Conservation (phyloP, 2,329 filamentous ascomycete genomes). For the Pseudogymnoascus sp. region DNA sequence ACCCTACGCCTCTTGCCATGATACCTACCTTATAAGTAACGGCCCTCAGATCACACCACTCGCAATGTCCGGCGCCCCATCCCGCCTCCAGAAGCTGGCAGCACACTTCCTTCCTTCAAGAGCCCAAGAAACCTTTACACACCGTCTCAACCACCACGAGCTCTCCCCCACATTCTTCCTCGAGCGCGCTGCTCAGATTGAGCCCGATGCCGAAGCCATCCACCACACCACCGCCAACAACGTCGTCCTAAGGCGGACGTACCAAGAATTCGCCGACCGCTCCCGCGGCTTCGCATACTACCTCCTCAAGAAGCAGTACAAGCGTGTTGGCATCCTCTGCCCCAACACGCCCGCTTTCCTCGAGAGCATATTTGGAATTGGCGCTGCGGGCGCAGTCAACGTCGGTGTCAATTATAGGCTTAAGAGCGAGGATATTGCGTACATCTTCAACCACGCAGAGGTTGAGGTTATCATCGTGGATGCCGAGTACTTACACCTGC, state of each 20-base stretch:
- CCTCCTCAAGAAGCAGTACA: constrained; percentile 64
- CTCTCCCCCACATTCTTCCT: constrained; percentile 85
- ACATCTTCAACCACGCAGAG: constrained; percentile 83
- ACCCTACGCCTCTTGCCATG: neutral
- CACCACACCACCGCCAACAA: constrained; percentile 78
- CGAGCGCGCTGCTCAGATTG: constrained; percentile 77
- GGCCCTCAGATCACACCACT: neutral
- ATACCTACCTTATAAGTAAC: neutral
- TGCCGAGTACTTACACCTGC: constrained; percentile 64
- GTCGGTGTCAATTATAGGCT: constrained; percentile 69
- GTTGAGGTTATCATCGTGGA: constrained; percentile 86
- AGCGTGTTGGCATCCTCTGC: constrained; percentile 74
- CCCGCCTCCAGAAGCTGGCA: constrained; percentile 52
- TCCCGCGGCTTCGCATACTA: constrained; percentile 85
- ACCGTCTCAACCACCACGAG: constrained; percentile 53
- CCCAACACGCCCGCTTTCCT: constrained; percentile 95
- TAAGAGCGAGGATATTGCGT: constrained; percentile 77
- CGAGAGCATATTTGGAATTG: constrained; percentile 81
- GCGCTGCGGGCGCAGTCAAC: constrained; percentile 70
- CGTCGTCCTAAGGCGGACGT: constrained; percentile 65
- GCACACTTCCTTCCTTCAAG: constrained; percentile 41
- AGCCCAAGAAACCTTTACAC: constrained; percentile 20
- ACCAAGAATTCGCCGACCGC: constrained; percentile 76
- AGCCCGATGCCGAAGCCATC: constrained; percentile 78
- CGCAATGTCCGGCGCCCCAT: constrained; percentile 35